Evolutionary conservation across 345 rosid species (phyloP).

Genomic region (Eucalyptus tenuipes): DNA sequence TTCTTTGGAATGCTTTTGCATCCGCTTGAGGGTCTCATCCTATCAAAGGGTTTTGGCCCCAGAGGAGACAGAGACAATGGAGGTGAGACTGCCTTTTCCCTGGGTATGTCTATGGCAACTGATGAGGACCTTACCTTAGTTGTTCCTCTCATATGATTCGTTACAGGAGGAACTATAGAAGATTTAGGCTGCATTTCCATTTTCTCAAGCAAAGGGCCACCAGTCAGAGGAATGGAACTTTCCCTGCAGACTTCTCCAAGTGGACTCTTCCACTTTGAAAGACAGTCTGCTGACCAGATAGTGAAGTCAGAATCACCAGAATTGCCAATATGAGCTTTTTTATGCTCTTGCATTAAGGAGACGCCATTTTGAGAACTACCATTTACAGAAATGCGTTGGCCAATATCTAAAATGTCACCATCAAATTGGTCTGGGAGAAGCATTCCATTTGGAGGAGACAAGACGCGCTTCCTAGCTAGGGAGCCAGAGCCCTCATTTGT

Average conservation of each 20-base stretch:
- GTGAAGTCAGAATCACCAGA: slow-evolving; percentile 14
- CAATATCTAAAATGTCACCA: slow-evolving; percentile 51
- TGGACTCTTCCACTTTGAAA: slow-evolving; percentile 21
- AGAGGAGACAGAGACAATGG: slow-evolving; percentile 75
- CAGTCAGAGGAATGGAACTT: slow-evolving; percentile 38
- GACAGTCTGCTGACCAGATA: slow-evolving; percentile 26
- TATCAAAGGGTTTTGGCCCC: slow-evolving; percentile 61
- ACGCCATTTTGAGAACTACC: slow-evolving; percentile 10
- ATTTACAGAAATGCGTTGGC: slow-evolving; percentile 22
- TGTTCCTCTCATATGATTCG: slow-evolving; percentile 16
- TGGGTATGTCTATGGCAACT: slow-evolving; percentile 35
- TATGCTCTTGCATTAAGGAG: slow-evolving; percentile 34
- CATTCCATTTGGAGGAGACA: slow-evolving; percentile 51
- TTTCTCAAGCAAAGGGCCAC: slow-evolving; percentile 60
- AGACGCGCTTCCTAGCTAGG: slow-evolving; percentile 52
- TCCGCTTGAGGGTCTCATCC: slow-evolving; percentile 20
- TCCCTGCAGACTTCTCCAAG: slow-evolving; percentile 8
- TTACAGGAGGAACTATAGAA: slow-evolving; percentile 15
- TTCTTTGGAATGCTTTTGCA: slow-evolving; percentile 19
- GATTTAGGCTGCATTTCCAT: slow-evolving; percentile 1
- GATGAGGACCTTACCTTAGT: slow-evolving; percentile 18
- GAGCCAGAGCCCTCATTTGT: slow-evolving; percentile 30
- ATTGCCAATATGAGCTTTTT: slow-evolving; percentile 44
- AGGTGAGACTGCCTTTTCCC: slow-evolving; percentile 15
- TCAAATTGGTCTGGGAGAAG: slow-evolving; percentile 41